Base-by-base conservation (phyloP, 257 asterid species). In the Rehmannia glutinosa region DNA sequence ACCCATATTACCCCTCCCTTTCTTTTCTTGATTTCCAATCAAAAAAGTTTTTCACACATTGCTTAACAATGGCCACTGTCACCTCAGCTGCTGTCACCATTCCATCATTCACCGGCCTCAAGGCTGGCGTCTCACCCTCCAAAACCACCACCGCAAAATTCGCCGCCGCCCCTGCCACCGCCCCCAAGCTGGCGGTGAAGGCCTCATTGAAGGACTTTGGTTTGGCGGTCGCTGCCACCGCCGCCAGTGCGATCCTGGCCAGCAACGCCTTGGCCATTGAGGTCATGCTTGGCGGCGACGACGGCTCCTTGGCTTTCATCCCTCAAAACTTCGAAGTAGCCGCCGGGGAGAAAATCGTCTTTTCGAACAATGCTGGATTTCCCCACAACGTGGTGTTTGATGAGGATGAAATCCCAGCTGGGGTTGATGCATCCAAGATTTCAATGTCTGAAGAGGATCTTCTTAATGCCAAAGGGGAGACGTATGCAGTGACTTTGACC, bases 361-460 rank as follows among this genome's bases (percentile, higher is more conserved):
- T 89, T 83, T 65, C 54, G 74, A 89, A 89, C 90, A 83, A 83
- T 13, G 86, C 82, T 0, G 95, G 84, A 2, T 85, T 73, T 84
- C 96, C 96, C 0, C 92, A 89, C 85, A 89, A 89, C 23, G 80
- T 89, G 32, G 74, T 87, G 15, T 89, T 89, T 46, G 88, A 87
- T 11, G 97, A 87, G 20, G 97, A 89, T 35, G 91, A 45, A 16
- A 50, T 85, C 5, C 95, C 95, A 5, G 59, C 86, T 0, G 97
- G 97, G 1, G 92, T 87, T 2, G 89, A 89, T 11, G 95, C 27
- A 2, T 3, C 83, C 2, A 76, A 77, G 78, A 86, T 86, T 5
- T 89, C 96, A 25, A 83, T 88, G 96, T 0, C 20, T 0, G 91
- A 84, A 30, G 87, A 78, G 28, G 87, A 73, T 1, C 55, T 41